Percentiles rank a stretch among this genome's conserved stretches.
phyloP scores from a whole-genome alignment of 2,329 filamentous ascomycete species.

The Penicillium sp. region DNA sequence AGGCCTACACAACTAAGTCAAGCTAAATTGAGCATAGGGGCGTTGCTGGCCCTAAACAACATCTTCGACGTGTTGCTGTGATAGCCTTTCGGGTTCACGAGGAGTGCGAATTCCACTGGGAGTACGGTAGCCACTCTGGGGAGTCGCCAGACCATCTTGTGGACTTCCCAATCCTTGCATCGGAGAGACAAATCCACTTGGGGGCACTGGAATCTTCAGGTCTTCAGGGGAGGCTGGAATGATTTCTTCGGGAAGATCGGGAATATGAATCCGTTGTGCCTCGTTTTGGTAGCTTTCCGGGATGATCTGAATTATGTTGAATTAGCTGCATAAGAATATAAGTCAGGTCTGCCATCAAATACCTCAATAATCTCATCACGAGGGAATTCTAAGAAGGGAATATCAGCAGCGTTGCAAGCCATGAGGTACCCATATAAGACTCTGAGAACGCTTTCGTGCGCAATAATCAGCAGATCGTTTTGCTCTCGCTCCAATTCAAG shows the following conservation, averaged over 20 bases:
- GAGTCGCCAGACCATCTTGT: slow-evolving; percentile 41
- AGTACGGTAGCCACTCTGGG: slow-evolving; percentile 39
- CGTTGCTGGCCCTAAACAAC: slow-evolving; percentile 33
- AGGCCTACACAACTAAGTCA: neutral
- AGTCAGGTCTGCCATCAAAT: slow-evolving; percentile 3
- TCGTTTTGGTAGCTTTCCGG: slow-evolving; percentile 97
- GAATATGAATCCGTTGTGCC: slow-evolving; percentile 85
- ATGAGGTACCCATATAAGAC: slow-evolving; percentile 97
- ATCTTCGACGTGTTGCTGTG: slow-evolving; percentile 47
- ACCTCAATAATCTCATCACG: slow-evolving; percentile 96
- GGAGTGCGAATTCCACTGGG: slow-evolving; percentile 35
- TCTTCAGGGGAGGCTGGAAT: slow-evolving; percentile 79
- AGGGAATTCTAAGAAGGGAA: slow-evolving; percentile 88
- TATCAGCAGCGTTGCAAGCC: slow-evolving; percentile 95
- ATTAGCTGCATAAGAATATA: slow-evolving; percentile 13
- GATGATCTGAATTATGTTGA: slow-evolving; percentile 65
- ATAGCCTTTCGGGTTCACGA: slow-evolving; percentile 45
- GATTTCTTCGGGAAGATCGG: slow-evolving; percentile 62
- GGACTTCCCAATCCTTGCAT: slow-evolving; percentile 44
- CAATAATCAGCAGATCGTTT: slow-evolving; percentile 96
- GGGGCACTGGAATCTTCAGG: slow-evolving; percentile 73
- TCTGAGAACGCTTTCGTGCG: slow-evolving; percentile 94
- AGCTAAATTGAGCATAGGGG: neutral
- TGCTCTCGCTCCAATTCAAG: slow-evolving; percentile 95
- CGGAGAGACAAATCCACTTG: slow-evolving; percentile 51